Percentiles rank a stretch among this genome's conserved stretches.
Evolutionary conservation across 495 filamentous ascomycete genomes (phyloP).

Genomic region (Penicillium cinerascens): DNA sequence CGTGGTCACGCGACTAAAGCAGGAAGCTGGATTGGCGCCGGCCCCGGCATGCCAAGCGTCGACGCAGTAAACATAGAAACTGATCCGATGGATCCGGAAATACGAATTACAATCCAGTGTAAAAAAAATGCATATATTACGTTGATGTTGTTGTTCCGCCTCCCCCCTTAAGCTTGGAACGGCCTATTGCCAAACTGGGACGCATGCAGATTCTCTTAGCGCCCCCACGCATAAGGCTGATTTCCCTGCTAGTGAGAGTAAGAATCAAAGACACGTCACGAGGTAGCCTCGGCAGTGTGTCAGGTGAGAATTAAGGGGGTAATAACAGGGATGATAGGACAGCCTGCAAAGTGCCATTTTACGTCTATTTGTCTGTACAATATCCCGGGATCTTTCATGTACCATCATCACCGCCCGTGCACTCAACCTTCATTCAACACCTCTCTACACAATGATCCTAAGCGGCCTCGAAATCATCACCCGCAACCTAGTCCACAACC

Average conservation of each 20-base stretch:
- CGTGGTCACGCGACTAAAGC: constrained; percentile 47
- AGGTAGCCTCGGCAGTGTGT: background rate
- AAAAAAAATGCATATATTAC: background rate
- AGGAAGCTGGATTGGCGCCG: constrained; percentile 42
- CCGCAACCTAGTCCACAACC: constrained; percentile 30
- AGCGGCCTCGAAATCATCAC: constrained; percentile 13
- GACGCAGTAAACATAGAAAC: constrained; percentile 5
- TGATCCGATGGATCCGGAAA: background rate
- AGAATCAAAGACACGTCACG: background rate
- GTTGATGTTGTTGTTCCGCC: background rate
- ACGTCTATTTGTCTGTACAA: background rate
- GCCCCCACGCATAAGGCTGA: constrained; percentile 11
- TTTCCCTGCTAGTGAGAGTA: background rate
- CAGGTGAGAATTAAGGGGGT: background rate
- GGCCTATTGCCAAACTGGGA: background rate
- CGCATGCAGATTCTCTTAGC: background rate
- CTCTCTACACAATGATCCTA: constrained; percentile 1
- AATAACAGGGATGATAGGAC: no score
- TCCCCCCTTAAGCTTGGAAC: background rate
- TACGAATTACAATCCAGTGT: background rate
- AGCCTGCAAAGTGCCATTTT: no score
- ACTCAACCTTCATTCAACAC: background rate
- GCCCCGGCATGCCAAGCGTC: background rate
- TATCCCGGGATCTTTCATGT: background rate
- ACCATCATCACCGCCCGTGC: background rate